phyloP scores from a whole-genome alignment of 1,139 yeast species.

The Zhuliangozyma blackwelliae region DNA sequence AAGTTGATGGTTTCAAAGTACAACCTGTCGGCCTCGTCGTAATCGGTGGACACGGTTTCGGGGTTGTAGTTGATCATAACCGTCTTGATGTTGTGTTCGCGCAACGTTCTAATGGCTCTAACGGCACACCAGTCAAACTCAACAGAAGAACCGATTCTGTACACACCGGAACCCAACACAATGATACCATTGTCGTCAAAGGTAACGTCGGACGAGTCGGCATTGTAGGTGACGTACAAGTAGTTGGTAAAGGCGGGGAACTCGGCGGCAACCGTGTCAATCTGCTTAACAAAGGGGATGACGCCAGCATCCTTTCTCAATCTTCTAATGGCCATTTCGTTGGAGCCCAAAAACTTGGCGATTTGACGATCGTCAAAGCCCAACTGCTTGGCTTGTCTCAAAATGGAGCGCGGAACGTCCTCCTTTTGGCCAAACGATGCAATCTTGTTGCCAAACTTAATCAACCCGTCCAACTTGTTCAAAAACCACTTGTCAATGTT shows the following conservation, averaged over 20 bases:
- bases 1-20: constrained; percentile 93
- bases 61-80: constrained; percentile 98
- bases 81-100: constrained; percentile 83
- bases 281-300: constrained; percentile 90
- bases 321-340: constrained; percentile 87
- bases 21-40: constrained; percentile 95
- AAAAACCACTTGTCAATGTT: constrained; percentile 97
- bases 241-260: constrained; percentile 97
- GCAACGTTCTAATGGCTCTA: constrained; percentile 88
- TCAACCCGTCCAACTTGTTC: constrained; percentile 72
- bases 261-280: constrained; percentile 97
- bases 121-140: constrained; percentile 99
- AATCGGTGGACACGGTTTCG: constrained; percentile 97
- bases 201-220: constrained; percentile 75
- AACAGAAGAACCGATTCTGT: constrained; percentile 97
- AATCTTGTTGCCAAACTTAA: constrained; percentile 63
- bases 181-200: constrained; percentile 89
- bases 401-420: constrained; percentile 28
- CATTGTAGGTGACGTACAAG: constrained; percentile 93
- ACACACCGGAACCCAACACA: constrained; percentile 97
- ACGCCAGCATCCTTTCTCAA: constrained; percentile 75
- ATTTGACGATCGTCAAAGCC: constrained; percentile 96
- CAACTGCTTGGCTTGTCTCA: constrained; percentile 81
- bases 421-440: constrained; percentile 57
- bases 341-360: constrained; percentile 83